Base-by-base conservation (phyloP, 805 yeast species). In the Isabelozyma pseudorhagii region DNA sequence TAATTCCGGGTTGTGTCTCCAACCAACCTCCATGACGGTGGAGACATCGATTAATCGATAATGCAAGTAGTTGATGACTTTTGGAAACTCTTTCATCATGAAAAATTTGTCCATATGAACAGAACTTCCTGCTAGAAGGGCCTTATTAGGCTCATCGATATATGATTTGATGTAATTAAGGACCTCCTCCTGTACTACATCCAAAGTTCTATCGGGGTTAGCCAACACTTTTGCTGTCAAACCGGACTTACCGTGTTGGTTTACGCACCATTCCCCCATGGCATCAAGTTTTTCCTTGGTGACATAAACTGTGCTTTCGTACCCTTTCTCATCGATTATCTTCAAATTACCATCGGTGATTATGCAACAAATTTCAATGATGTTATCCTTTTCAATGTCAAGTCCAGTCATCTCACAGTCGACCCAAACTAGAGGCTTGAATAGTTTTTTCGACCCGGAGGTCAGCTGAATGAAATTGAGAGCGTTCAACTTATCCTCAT, bases 401-500 rank as follows among this genome's bases (percentile, higher is more conserved):
- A 94, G 71, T 0, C 99, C 99, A 0, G 99, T 94, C 99, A 94
- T 94, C 66, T 94, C 99, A 68, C 98, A 94, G 69, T 94, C 99
- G 14, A 94, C 78, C 99, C 99, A 94, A 4, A 94, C 96, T 15
- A 93, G 74, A 1, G 77, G 77, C 48, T 66, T 63, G 40, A 38
- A 38, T 8, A 38, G 17, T 13, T 31, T 31, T 13, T 31, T 31
- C 51, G 40, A 48, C 28, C 53, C 36, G 10, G 36, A 5, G n/a
- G 36, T 21, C 25, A 21, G n/a, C 8, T 31, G 36, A 13, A 31
- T 31, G 36, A 31, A 31, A 2, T 31, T 9, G 10, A 31, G n/a
- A 31, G 36, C n/a, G n/a, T 31, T 31, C 7, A 31, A 4, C n/a
- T 31, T 31, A 31, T 31, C n/a, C 36, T 31, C 36, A 31, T 31